Percentiles rank a stretch among this genome's conserved stretches.
These are phyloP conservation scores for Tetrahymena thermophila DNA, from an alignment of 73 alveolate species.

Conservation along the genomic window DNA sequence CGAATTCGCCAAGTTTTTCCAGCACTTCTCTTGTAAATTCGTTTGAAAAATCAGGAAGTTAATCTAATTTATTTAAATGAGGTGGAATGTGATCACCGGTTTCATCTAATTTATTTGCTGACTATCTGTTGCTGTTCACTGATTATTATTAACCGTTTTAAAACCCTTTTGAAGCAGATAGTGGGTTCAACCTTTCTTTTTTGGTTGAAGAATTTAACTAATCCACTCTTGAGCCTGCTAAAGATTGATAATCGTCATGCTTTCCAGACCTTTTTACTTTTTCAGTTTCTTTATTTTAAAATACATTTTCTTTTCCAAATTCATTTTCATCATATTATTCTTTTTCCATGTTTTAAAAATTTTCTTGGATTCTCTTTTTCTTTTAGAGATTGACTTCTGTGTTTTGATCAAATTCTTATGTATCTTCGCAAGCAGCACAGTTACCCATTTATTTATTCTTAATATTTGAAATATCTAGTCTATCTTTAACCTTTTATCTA, in stretches of 20 bases:
- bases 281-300: neutral
- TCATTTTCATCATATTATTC: conserved; percentile 7
- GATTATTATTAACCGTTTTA: neutral
- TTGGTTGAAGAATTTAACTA: neutral
- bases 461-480: neutral
- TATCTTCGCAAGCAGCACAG: conserved; percentile 47
- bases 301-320: conserved; percentile 1
- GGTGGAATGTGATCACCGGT: neutral
- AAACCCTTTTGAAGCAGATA: neutral
- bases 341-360: neutral
- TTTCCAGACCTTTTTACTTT: conserved; percentile 17
- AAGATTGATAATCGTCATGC: conserved; percentile 5
- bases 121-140: neutral
- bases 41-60: conserved; percentile 37
- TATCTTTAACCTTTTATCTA: neutral
- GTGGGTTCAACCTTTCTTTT: neutral
- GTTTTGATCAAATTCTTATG: conserved; percentile 12
- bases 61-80: conserved; percentile 29
- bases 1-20: conserved; percentile 19
- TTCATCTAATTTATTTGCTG: neutral
- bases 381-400: conserved; percentile 4
- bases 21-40: conserved; percentile 8
- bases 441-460: conserved; percentile 25
- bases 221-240: conserved; percentile 8
- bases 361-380: conserved; percentile 4